Base-by-base conservation (phyloP, 108 stramenopile species). In the Epipyxis sp. region DNA sequence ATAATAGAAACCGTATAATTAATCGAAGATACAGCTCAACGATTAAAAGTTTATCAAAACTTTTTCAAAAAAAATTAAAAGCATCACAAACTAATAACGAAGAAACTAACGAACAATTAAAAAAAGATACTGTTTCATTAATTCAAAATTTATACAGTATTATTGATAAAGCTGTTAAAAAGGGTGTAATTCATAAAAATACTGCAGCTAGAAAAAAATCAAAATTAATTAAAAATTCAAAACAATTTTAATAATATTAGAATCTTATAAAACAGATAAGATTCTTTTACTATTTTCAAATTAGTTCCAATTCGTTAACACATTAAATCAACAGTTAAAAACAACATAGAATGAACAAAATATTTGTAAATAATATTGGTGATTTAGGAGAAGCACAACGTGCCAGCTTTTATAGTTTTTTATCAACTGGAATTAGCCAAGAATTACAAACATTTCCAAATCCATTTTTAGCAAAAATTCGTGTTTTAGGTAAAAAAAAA, bases 141-240 rank as follows among this genome's bases (percentile, higher is more conserved):
- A 65, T 35, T 65, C 20, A 32, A 65, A 65, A 65, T 32, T 32
- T 35, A 65, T 65, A 65, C 6, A 65, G 61, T 65, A 65, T 65
- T 65, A 16, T 65, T 32, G 61, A 65, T 65, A 65, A 65, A 65
- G 61, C 61, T 16, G 35, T 6, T 32, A 65, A 65, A 32, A 65
- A 65, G 34, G 34, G 34, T 32, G 61, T 65, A 65, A 65, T 65
- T 65, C 61, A 65, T 65, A 65, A 65, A 65, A 65, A 65, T 65
- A 32, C 61, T 65, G 61, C 61, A 65, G 61, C 61, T 32, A 65
- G 61, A 65, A 65, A 65, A 65, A 65, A 65, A 65, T 65, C 61
- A 32, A 32, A 16, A 32, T 65, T 65, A 65, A 65, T 65, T 16
- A 65, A 65, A 65, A 32, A 32, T 32, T 65, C 34, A 65, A 65